Conservation (phyloP, 208 protist genomes). For the Trypanosoma avium region DNA sequence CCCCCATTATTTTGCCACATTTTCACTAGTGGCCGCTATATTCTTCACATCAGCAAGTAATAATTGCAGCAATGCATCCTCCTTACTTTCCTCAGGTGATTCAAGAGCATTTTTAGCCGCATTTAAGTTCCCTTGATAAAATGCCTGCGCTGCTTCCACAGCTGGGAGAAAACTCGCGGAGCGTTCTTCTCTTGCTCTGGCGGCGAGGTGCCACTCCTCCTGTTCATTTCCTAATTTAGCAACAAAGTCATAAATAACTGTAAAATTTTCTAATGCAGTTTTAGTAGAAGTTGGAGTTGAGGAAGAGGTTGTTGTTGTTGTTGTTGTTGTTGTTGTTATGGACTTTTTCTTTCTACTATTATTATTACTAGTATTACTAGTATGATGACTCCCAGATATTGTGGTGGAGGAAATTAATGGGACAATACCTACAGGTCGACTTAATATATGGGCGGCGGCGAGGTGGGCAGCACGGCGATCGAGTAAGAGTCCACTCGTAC, state of each 20-base stretch:
- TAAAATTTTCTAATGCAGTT: constrained; percentile 23
- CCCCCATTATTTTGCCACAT: neutral
- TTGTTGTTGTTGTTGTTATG: too few relatives aligned
- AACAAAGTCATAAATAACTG: constrained; percentile 72
- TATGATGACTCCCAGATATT: neutral
- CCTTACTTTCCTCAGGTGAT: constrained; percentile 25
- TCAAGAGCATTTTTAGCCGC: constrained; percentile 27
- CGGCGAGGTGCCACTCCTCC: constrained; percentile 75
- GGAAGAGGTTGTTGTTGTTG: too few relatives aligned
- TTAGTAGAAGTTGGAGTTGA: neutral
- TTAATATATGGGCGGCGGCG: constrained; percentile 43
- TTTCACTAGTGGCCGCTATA: neutral
- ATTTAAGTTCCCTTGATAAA: constrained; percentile 52
- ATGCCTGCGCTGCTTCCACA: constrained; percentile 51
- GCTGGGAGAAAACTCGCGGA: constrained; percentile 50
- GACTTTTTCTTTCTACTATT: too few relatives aligned
- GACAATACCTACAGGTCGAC: constrained; percentile 55
- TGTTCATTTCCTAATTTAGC: too few relatives aligned
- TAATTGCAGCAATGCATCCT: constrained; percentile 43
- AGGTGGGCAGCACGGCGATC: constrained; percentile 52
- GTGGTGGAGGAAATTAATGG: neutral
- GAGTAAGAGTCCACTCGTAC: constrained; percentile 55
- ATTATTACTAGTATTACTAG: neutral
- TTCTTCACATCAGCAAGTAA: constrained; percentile 43
- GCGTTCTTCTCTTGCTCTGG: constrained; percentile 51